Evolutionary conservation across 768 basidiomycete genomes (phyloP).

Genomic region (Auriscalpium vulgare): DNA sequence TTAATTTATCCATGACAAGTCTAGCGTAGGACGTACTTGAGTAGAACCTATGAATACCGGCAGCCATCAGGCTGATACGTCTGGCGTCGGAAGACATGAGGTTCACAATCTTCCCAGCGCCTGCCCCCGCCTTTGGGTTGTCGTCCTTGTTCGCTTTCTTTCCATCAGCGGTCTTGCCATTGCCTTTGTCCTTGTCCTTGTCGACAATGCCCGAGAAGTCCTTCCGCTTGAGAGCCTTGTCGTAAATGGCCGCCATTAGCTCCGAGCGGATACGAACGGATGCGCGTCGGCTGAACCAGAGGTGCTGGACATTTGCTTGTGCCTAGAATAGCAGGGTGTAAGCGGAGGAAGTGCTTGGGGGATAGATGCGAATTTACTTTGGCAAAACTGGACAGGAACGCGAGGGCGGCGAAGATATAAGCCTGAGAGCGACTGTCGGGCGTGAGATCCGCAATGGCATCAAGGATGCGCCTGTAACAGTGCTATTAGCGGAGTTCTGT

Average conservation of each 20-base stretch:
- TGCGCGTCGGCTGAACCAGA: constrained; percentile 79
- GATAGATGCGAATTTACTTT: constrained; percentile 33
- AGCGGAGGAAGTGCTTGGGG: neutral
- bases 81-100: constrained; percentile 80
- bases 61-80: constrained; percentile 42
- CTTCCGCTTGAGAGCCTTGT: constrained; percentile 77
- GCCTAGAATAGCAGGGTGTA: neutral
- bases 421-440: constrained; percentile 49
- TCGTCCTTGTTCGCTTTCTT: constrained; percentile 24
- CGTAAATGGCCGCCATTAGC: constrained; percentile 82
- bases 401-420: constrained; percentile 72
- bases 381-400: constrained; percentile 51
- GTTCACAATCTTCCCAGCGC: constrained; percentile 85
- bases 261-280: constrained; percentile 64
- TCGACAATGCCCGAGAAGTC: constrained; percentile 76
- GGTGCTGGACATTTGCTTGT: constrained; percentile 62
- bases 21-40: constrained; percentile 36
- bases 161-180: constrained; percentile 30
- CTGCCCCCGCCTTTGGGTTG: constrained; percentile 69
- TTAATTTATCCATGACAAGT: constrained; percentile 1
- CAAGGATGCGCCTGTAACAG: constrained; percentile 40
- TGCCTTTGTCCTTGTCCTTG: constrained; percentile 31
- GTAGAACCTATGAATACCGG: constrained; percentile 59
- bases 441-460: constrained; percentile 44
- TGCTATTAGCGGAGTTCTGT: neutral